These are phyloP conservation scores for Coffea eugenioides DNA, from an alignment of 257 asterid genomes.

Conservation along the genomic window DNA sequence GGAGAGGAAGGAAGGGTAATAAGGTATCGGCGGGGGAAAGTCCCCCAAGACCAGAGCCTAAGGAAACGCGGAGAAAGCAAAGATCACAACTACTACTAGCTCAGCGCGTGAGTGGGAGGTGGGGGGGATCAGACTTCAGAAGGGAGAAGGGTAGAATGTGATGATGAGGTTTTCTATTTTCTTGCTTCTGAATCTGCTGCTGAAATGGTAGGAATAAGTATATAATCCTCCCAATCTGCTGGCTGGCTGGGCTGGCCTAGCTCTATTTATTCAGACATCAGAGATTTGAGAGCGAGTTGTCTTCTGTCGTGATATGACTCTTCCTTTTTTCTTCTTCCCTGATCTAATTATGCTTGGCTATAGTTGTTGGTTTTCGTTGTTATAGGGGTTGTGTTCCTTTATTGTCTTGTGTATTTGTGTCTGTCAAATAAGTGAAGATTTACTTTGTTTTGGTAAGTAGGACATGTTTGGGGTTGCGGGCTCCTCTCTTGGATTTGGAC, in stretches of 20 bases:
- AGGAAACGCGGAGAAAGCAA: conserved; percentile 74
- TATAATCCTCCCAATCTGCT: neutral
- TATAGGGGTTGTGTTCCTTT: neutral
- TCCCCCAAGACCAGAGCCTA: conserved; percentile 90
- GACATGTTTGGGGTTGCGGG: neutral
- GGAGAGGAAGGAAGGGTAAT: neutral
- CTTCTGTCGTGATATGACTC: conserved; percentile 74
- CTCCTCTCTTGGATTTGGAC: neutral
- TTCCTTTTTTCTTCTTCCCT: conserved; percentile 36
- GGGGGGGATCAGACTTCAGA: neutral
- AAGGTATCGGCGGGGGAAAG: conserved; percentile 54
- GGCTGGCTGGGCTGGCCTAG: conserved; percentile 26
- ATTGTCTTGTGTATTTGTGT: neutral
- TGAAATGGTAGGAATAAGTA: neutral
- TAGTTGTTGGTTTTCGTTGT: neutral
- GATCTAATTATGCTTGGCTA: too few species aligned
- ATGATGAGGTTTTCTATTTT: neutral
- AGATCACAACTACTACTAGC: conserved; percentile 5
- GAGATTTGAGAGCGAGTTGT: conserved; percentile 83
- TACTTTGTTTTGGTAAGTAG: neutral
- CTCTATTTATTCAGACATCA: conserved; percentile 46
- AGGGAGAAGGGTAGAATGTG: neutral
- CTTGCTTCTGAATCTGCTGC: neutral
- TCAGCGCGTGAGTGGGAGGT: conserved; percentile 17
- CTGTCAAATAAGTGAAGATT: neutral